Evolutionary conservation across 1,139 yeast species (phyloP).

Genomic region (Pichia sp.): DNA sequence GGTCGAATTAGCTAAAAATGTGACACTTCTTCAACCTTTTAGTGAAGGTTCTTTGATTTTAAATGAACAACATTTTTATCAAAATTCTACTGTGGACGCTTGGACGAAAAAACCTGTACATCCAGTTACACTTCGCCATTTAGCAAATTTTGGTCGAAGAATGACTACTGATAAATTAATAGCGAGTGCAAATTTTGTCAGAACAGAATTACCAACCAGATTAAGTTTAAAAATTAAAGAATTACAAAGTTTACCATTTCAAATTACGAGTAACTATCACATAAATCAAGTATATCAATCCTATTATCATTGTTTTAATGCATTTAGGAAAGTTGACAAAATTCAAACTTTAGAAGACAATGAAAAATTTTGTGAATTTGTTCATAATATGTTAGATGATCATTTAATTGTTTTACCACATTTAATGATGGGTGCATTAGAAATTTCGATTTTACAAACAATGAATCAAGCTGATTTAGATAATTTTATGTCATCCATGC

Average conservation of each 20-base stretch:
- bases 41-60: constrained; percentile 25
- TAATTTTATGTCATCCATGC: constrained; percentile 63
- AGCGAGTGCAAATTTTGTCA: constrained; percentile 79
- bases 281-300: constrained; percentile 83
- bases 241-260: constrained; percentile 73
- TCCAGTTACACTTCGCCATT: constrained; percentile 80
- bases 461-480: constrained; percentile 64
- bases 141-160: constrained; percentile 83
- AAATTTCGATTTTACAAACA: constrained; percentile 59
- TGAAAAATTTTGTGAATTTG: constrained; percentile 57
- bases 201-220: constrained; percentile 77
- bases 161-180: constrained; percentile 74
- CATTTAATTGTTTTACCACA: constrained; percentile 81
- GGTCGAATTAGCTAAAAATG: constrained; percentile 17
- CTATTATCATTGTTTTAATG: constrained; percentile 80
- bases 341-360: constrained; percentile 70
- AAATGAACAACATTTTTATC: constrained; percentile 76
- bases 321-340: constrained; percentile 65
- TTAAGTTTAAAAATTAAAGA: constrained; percentile 75
- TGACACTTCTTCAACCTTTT: constrained; percentile 21
- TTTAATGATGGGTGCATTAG: constrained; percentile 88
- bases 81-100: constrained; percentile 64
- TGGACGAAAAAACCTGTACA: constrained; percentile 69
- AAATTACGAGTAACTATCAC: constrained; percentile 79
- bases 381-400: constrained; percentile 62